Evolutionary conservation across 768 basidiomycete genomes (phyloP).

Genomic region (Leccinum aurantiacum): DNA sequence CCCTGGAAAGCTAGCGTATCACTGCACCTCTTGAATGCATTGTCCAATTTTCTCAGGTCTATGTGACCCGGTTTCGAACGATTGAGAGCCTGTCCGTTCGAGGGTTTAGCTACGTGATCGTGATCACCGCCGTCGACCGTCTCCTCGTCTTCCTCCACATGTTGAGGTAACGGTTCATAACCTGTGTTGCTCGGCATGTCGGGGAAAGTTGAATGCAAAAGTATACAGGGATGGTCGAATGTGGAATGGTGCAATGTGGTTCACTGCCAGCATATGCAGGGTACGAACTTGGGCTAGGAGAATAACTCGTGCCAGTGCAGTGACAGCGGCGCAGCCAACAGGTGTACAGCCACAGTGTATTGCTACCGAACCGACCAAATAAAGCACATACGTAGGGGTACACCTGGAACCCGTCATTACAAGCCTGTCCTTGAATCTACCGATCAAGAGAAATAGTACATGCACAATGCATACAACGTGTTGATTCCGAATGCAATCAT

Average conservation of each 20-base stretch:
- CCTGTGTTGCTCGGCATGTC: constrained; percentile 46
- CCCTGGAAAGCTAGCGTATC: not conserved
- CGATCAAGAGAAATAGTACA: not conserved
- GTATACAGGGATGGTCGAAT: constrained; percentile 3
- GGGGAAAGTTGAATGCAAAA: constrained; percentile 5
- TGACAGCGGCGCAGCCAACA: not conserved
- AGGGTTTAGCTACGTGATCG: constrained; percentile 25
- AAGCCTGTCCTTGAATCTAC: not conserved
- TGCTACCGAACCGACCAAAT: not conserved
- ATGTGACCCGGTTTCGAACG: constrained; percentile 59
- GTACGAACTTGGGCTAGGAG: constrained; percentile 10
- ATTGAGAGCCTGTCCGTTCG: constrained; percentile 30
- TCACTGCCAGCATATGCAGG: constrained; percentile 15
- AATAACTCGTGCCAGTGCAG: not conserved
- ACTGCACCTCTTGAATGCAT: constrained; percentile 74
- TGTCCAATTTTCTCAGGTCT: constrained; percentile 77
- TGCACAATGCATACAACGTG: not conserved
- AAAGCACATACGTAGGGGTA: not conserved
- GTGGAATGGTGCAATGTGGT: constrained; percentile 17
- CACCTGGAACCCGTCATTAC: not conserved
- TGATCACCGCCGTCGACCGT: constrained; percentile 35
- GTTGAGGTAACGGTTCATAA: constrained; percentile 48
- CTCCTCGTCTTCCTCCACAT: constrained; percentile 39
- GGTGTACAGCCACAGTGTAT: constrained; percentile 24
- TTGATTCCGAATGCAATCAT: not conserved